Base-by-base conservation (phyloP, 192 early-diverging fungal species). In the Kappamyces sp. region DNA sequence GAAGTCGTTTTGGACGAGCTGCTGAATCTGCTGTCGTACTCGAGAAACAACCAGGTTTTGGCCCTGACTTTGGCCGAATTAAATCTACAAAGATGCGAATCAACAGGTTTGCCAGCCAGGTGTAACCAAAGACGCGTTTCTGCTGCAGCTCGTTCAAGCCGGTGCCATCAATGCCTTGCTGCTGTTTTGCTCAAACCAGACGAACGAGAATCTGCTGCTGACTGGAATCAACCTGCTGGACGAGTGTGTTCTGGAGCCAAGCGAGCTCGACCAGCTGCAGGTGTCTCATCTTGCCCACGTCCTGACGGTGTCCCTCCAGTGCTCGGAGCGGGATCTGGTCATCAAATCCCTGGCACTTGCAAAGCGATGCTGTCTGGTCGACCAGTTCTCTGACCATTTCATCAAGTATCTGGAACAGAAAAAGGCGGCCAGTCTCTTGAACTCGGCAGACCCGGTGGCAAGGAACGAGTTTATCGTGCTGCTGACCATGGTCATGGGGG, bases 11-110 rank as follows among this genome's bases (percentile, higher is more conserved):
- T 11, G 42, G 14, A 11, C 14, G 8, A 43, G 42, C 42, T 34
- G 36, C n/a, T 52, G 50, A 39, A 52, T 38, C 36, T 52, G 40
- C 14, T 52, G 7, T 52, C 50, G 22, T 31, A 31, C 14, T 52
- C 50, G 14, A 52, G 36, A n/a, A 38, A 34, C 7, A 39, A 52
- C 36, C 36, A 29, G 36, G 50, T 52, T 4, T 12, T 52, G 14
- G 36, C 36, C 12, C 22, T 52, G 4, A 52, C 40, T 31, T 15
- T 52, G 4, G 40, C 36, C 36, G 3, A 52, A 31, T 31, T 52
- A n/a, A 34, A 38, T 6, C 40, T 39, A 14, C 36, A 38, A 14
- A n/a, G 36, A 31, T 34, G 40, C 12, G 50, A 22, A 22, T 22
- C 22, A 22, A 22, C 12, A 52, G 50, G 50, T 52, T 38, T 4